Percentiles rank a stretch among this genome's conserved stretches.
Conservation (phyloP, 345 rosid genomes). For the Rhodomyrtus tomentosa region DNA sequence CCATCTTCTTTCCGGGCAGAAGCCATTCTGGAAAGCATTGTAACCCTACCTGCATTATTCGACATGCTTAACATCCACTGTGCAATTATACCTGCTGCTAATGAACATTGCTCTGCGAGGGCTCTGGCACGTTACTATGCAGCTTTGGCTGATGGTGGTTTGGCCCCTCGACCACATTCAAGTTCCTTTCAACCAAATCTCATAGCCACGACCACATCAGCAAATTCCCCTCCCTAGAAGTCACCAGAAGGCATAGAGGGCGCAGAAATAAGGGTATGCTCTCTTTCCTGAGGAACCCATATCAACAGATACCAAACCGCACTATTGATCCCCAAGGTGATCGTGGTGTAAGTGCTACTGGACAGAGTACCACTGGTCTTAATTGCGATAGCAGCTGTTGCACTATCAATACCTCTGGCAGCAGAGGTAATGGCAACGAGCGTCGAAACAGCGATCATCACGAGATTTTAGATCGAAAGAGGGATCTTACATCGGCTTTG, state of each 20-base stretch:
- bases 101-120: slow-evolving; percentile 92
- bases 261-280: slow-evolving; percentile 10
- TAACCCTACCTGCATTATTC: slow-evolving; percentile 48
- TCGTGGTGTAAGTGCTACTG: slow-evolving; percentile 11
- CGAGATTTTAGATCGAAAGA: slow-evolving; percentile 30
- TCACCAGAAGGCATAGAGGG: slow-evolving; percentile 26
- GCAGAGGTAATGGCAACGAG: slow-evolving; percentile 3
- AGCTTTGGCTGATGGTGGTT: slow-evolving; percentile 66
- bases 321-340: slow-evolving; percentile 4
- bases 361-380: slow-evolving; percentile 24
- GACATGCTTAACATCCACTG: slow-evolving; percentile 75
- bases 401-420: slow-evolving; percentile 4
- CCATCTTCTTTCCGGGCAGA: slow-evolving; percentile 73
- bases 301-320: slow-evolving; percentile 4
- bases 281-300: slow-evolving; percentile 14
- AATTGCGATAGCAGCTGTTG: slow-evolving; percentile 10
- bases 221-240: slow-evolving; percentile 29
- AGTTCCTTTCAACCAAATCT: slow-evolving; percentile 57
- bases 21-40: slow-evolving; percentile 18
- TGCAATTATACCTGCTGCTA: slow-evolving; percentile 86
- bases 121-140: slow-evolving; percentile 99
- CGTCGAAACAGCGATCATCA: neutral
- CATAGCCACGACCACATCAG: slow-evolving; percentile 74
- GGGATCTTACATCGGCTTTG: slow-evolving; percentile 60
- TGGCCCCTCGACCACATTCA: slow-evolving; percentile 69